Evolutionary conservation across 2,329 filamentous ascomycete species (phyloP).

Genomic region (Coleophoma cylindrospora): DNA sequence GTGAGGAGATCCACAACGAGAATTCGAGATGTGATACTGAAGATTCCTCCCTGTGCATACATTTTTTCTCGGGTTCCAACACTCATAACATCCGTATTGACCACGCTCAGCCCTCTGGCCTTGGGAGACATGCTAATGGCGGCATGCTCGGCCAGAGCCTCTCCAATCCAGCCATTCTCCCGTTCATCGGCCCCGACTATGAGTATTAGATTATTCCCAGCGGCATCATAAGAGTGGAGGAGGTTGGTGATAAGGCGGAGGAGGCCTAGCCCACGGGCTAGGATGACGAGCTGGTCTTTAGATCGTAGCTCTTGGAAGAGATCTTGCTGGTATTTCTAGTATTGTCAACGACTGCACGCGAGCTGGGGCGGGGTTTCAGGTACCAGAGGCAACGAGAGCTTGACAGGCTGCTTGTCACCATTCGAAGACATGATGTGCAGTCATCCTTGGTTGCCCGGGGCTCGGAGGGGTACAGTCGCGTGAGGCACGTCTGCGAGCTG

Average conservation of each 20-base stretch:
- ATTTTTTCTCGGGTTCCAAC: slow-evolving; percentile 86
- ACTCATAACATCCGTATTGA: slow-evolving; percentile 92
- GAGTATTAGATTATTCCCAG: slow-evolving; percentile 87
- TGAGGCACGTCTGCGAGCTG: too few species aligned
- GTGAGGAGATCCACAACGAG: slow-evolving; percentile 90
- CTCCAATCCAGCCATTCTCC: slow-evolving; percentile 96
- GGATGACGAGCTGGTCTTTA: slow-evolving; percentile 89
- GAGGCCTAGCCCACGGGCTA: slow-evolving; percentile 87
- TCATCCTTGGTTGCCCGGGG: slow-evolving; percentile 12
- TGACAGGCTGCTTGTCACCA: slow-evolving; percentile 62
- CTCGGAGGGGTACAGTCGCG: not conserved
- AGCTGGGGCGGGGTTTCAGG: slow-evolving; percentile 8
- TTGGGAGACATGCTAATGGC: slow-evolving; percentile 79
- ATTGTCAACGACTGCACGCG: slow-evolving; percentile 6
- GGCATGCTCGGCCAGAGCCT: slow-evolving; percentile 91
- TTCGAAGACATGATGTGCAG: slow-evolving; percentile 24
- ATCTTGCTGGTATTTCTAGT: slow-evolving; percentile 83
- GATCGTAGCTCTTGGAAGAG: slow-evolving; percentile 85
- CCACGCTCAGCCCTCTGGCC: slow-evolving; percentile 79
- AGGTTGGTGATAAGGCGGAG: slow-evolving; percentile 93
- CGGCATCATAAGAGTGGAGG: slow-evolving; percentile 93
- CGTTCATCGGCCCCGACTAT: slow-evolving; percentile 85
- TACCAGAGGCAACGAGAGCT: slow-evolving; percentile 74
- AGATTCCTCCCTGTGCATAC: slow-evolving; percentile 83
- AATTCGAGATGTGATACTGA: slow-evolving; percentile 94